Base-by-base conservation (phyloP, 306 rosid species). In the Ormosia emarginata region DNA sequence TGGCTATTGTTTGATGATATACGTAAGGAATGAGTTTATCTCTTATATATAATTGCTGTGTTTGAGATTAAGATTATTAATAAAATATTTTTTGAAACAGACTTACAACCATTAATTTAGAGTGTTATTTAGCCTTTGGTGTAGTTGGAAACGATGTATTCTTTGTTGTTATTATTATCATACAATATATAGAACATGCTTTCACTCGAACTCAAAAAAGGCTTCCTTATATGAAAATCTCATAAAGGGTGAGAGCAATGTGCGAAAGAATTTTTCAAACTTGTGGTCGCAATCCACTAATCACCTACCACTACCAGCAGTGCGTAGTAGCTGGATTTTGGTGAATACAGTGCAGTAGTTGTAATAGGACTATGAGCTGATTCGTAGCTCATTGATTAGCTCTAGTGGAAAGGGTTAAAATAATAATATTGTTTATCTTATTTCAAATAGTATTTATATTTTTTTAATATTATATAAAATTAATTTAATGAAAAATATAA, bases 291-390 rank as follows among this genome's bases (percentile, higher is more conserved):
- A 18, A 75, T 46, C 30, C 41, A 75, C 50, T 67, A 41, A 24
- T 65, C 86, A 82, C 86, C 86, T 82, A 82, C 86, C 85, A 75
- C 77, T 12, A 44, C 34, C 11, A 34, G 40, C 15, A 70, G 39
- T 75, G 77, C 47, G 62, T 29, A 67, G 76, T 55, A 24, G 82
- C 57, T 82, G 81, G 58, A 7, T 75, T 74, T 17, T 74, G 55
- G 41, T 56, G 57, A 82, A 37, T 14, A 67, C 52, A 43, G 18
- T 68, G 82, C 44, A 67, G 82, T 82, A 0, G 86, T 77, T 77
- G 78, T 77, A 39, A 59, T 7, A 49, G 64, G 13, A 77, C 15
- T 43, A 13, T 44, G n/a, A 29, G 43, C 7, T 11, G 32, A 3
- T 41, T 37, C 8, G 9, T 32, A 17, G 15, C 72, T 67, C 53